A percentile compares a stretch with the other conserved stretches of the same genome.
Conservation (phyloP, 257 asterid genomes). For the Verbena officinalis region DNA sequence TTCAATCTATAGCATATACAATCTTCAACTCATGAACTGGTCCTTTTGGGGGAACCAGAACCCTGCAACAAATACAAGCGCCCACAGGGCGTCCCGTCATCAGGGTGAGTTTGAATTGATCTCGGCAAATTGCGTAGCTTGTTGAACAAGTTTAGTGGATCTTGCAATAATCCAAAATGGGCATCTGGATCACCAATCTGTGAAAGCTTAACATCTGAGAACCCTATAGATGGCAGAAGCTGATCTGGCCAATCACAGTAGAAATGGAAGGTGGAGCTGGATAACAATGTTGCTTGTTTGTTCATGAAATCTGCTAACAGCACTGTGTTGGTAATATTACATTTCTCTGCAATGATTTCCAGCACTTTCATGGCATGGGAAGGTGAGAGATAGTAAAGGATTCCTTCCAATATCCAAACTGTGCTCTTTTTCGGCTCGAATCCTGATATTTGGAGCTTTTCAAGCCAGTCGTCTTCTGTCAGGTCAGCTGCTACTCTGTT, state of each 20-base stretch:
- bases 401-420: constrained; percentile 90
- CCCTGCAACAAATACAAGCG: constrained; percentile 88
- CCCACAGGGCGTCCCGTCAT: constrained; percentile 90
- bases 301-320: constrained; percentile 95
- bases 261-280: constrained; percentile 80
- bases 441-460: constrained; percentile 83
- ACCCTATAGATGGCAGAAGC: constrained; percentile 83
- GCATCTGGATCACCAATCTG: constrained; percentile 98
- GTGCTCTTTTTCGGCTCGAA: constrained; percentile 69
- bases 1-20: constrained; percentile 27
- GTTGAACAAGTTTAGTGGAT: constrained; percentile 83
- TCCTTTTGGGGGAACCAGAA: constrained; percentile 67
- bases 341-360: constrained; percentile 61
- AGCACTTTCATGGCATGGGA: constrained; percentile 78
- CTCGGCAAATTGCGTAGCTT: constrained; percentile 84
- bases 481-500: constrained; percentile 92
- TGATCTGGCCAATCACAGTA: constrained; percentile 95
- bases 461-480: constrained; percentile 80
- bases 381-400: constrained; percentile 78
- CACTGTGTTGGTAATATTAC: constrained; percentile 68
- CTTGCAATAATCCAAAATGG: constrained; percentile 81
- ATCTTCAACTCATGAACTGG: constrained; percentile 36
- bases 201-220: constrained; percentile 81
- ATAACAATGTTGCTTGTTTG: constrained; percentile 82
- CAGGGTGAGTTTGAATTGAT: constrained; percentile 79